Percentiles rank a stretch among this genome's conserved stretches.
Conservation (phyloP, 202 grass and related monocot species). For the Eragrostis tef region DNA sequence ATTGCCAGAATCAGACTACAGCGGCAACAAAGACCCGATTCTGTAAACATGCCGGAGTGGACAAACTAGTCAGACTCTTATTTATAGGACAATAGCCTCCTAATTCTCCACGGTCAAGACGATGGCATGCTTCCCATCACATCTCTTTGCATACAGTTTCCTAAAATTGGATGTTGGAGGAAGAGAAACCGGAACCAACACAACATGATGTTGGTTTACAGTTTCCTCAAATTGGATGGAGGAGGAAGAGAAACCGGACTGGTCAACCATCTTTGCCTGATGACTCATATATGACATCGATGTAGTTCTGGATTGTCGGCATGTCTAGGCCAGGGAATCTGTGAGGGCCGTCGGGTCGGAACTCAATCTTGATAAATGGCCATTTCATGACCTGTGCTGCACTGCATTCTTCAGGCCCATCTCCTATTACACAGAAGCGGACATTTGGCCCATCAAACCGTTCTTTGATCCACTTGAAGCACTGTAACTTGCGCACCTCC, state of each 20-base stretch:
- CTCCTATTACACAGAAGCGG: slow-evolving; percentile 84
- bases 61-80: slow-evolving; percentile 43
- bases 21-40: slow-evolving; percentile 18
- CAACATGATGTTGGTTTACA: slow-evolving; percentile 35
- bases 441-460: slow-evolving; percentile 67
- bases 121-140: slow-evolving; percentile 28
- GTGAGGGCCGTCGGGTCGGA: slow-evolving; percentile 58
- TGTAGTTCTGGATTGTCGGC: slow-evolving; percentile 58
- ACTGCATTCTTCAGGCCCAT: slow-evolving; percentile 78
- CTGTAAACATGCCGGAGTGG: slow-evolving; percentile 3
- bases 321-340: slow-evolving; percentile 83
- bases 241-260: slow-evolving; percentile 1
- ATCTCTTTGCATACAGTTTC: slow-evolving; percentile 44
- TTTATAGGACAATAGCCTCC: slow-evolving; percentile 51
- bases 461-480: slow-evolving; percentile 94
- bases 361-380: slow-evolving; percentile 92
- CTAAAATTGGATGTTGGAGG: neutral
- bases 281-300: slow-evolving; percentile 63
- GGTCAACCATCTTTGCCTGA: slow-evolving; percentile 54
- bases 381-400: slow-evolving; percentile 80
- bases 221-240: slow-evolving; percentile 5
- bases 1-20: slow-evolving; percentile 41
- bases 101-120: slow-evolving; percentile 27
- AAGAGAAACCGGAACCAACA: neutral
- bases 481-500: slow-evolving; percentile 93